A percentile compares a stretch with the other conserved stretches of the same genome.
These are phyloP conservation scores for Cutaneotrichosporon dermatis DNA, from an alignment of 1,284 basidiomycete species.

Conservation along the genomic window DNA sequence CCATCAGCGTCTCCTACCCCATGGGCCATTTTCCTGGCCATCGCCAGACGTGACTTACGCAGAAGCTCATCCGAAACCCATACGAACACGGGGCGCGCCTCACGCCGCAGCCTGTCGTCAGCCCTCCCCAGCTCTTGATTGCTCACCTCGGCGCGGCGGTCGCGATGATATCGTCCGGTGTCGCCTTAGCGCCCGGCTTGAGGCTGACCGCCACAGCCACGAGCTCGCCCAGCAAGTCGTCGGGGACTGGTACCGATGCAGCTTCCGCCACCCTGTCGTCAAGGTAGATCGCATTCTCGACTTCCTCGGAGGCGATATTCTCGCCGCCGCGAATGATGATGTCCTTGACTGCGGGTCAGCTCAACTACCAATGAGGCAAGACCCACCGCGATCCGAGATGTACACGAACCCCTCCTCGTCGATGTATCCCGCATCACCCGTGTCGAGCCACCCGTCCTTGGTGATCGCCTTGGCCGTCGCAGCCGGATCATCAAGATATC, in stretches of 20 bases:
- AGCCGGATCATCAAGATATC: conserved; percentile 25
- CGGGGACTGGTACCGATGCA: conserved; percentile 29
- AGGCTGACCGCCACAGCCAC: conserved; percentile 36
- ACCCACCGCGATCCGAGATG: conserved; percentile 29
- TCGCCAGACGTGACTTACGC: no score
- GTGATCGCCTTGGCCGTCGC: conserved; percentile 21
- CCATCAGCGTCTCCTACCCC: background rate
- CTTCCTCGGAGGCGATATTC: conserved; percentile 39
- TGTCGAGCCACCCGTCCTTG: conserved; percentile 41
- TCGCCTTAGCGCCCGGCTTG: conserved; percentile 10
- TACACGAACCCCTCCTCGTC: conserved; percentile 40
- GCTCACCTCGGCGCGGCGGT: background rate
- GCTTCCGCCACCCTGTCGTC: conserved; percentile 35
- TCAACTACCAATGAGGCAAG: no score
- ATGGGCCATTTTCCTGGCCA: no score
- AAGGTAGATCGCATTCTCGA: conserved; percentile 42
- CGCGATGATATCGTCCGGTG: conserved; percentile 5
- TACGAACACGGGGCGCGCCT: conserved; percentile 12
- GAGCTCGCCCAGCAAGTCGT: conserved; percentile 33
- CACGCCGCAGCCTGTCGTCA: conserved; percentile 7
- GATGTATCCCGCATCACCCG: conserved; percentile 37
- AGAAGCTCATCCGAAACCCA: conserved; percentile 4
- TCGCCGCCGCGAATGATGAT: conserved; percentile 47
- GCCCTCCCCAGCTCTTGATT: conserved; percentile 15
- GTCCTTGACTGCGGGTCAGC: conserved; percentile 19